Evolutionary conservation across 352 stramenopile species (phyloP), one percentile per base, ranked within the genome.

Genomic region (Elongisporangium senticosum): DNA sequence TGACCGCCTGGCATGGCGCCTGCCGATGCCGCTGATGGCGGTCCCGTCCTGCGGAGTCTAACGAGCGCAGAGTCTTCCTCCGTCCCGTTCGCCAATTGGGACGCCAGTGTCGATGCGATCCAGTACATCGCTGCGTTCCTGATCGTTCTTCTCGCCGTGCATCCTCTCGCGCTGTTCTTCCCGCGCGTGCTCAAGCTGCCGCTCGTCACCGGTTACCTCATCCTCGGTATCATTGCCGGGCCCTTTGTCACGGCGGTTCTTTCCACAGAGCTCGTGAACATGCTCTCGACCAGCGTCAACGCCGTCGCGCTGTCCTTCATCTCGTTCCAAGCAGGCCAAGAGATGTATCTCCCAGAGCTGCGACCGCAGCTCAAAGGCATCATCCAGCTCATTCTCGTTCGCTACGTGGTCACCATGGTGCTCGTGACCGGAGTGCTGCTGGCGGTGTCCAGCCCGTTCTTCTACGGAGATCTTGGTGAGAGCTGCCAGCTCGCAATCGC

Each of bases 251-350:
- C 78, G 43, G 75, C 86, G 28, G 21, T 88, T 22, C 60, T 88
- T 11, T 61, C 75, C 11, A 68, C 65, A 4, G 47, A 56, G 5
- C 56, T 72, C 10, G 70, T 86, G 20, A 55, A 69, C 17, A 73
- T 85, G 65, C 56, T 88, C 22, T 65, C 75, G 23, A 68, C 55
- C 11, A 83, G 72, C 49, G 72, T 89, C 55, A 89, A 74, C 56
- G 74, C 75, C 21, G 69, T 87, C 55, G 77, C 79, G 43, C 68
- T 89, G 17, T 86, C 77, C 17, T 89, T 89, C 65, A 87, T 89
- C 66, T 87, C 79, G 58, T 87, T 87, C 61, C 77, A 89, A 62
- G 77, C 79, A 2, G 79, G 79, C 1, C 79, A 89, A 49, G 79
- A 89, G 61, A 84, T 89, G 60, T 89, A 89, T 47, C 58, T 83